These are phyloP conservation scores for Megacollybia marginata DNA, from an alignment of 768 basidiomycete genomes.

Conservation along the genomic window DNA sequence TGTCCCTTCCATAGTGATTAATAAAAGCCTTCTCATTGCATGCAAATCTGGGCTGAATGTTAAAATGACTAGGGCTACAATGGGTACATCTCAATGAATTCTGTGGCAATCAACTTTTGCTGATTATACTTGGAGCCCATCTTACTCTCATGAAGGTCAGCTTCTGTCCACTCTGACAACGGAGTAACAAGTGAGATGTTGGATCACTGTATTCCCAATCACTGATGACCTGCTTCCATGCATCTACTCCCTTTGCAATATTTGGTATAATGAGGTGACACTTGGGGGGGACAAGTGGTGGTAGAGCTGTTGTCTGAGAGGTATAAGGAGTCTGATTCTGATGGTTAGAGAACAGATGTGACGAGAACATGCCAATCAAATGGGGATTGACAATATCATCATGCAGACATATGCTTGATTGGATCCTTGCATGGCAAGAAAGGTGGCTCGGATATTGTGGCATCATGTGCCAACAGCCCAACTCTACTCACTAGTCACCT, in stretches of 20 bases:
- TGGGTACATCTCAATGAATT: neutral
- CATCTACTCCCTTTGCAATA: neutral
- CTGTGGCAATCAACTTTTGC: neutral
- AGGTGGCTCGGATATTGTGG: too few relatives aligned
- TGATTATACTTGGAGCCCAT: too few relatives aligned
- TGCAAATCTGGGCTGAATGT: neutral
- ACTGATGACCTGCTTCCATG: neutral
- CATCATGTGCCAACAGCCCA: too few relatives aligned
- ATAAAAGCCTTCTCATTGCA: neutral
- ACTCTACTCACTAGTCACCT: too few relatives aligned
- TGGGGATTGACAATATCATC: neutral
- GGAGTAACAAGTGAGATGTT: neutral
- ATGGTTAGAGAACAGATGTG: neutral
- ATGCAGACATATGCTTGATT: neutral
- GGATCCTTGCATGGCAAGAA: neutral
- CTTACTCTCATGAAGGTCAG: neutral
- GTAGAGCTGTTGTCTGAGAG: neutral
- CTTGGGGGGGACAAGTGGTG: neutral
- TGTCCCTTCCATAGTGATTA: neutral
- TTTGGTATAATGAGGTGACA: neutral
- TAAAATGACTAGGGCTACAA: neutral
- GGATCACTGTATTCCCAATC: slow-evolving; percentile 3
- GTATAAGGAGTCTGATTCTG: neutral
- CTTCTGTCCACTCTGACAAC: slow-evolving; percentile 6
- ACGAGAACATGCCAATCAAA: neutral